phyloP scores from a whole-genome alignment of 495 filamentous ascomycete species.

The Daldinia grandis region DNA sequence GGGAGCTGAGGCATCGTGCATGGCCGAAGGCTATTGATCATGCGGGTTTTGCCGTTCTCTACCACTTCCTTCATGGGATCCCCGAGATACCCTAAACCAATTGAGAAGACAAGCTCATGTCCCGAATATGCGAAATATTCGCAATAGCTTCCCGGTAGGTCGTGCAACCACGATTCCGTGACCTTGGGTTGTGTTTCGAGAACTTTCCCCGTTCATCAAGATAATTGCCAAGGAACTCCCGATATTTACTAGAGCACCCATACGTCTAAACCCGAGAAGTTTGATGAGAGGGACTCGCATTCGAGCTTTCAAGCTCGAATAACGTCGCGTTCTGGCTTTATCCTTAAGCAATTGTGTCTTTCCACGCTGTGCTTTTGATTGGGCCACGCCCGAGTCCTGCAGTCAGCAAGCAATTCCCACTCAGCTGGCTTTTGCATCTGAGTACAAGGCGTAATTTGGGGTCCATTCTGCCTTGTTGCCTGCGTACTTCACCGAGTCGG shows the following conservation, averaged over 20 bases:
- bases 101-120: constrained; percentile 7
- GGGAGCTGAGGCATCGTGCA: not conserved
- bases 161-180: constrained; percentile 21
- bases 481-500: constrained; percentile 49
- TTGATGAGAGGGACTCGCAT: constrained; percentile 36
- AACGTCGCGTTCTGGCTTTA: constrained; percentile 40
- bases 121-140: constrained; percentile 17
- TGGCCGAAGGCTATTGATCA: not conserved
- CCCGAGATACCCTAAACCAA: constrained; percentile 44
- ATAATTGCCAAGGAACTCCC: constrained; percentile 17
- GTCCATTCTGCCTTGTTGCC: constrained; percentile 51
- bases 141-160: constrained; percentile 4
- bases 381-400: constrained; percentile 47
- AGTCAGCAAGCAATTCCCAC: constrained; percentile 47
- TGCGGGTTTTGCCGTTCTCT: not conserved
- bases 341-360: constrained; percentile 23
- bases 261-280: constrained; percentile 45
- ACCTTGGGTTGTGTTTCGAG: constrained; percentile 17
- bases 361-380: constrained; percentile 41
- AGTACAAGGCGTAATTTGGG: constrained; percentile 48
- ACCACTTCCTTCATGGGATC: constrained; percentile 32
- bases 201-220: constrained; percentile 11
- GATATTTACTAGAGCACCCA: constrained; percentile 26
- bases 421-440: constrained; percentile 44
- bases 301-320: constrained; percentile 39